These are phyloP conservation scores for Spatholobus suberectus DNA, from an alignment of 306 rosid species.

Conservation along the genomic window DNA sequence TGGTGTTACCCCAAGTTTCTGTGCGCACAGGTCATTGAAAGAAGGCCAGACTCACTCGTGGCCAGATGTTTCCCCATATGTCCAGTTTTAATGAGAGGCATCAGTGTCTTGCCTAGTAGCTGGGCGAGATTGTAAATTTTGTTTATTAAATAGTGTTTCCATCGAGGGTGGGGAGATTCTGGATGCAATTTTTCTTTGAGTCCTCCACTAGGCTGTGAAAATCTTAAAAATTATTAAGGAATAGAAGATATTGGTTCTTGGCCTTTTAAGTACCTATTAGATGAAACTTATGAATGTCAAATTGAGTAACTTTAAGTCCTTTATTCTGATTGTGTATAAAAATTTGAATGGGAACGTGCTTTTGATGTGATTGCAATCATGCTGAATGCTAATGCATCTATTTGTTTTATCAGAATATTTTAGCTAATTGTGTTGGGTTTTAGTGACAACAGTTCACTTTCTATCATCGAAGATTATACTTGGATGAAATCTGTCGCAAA, in stretches of 20 bases:
- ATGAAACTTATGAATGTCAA: constrained; percentile 19
- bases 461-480: not conserved
- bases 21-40: constrained; percentile 10
- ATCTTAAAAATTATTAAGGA: not conserved
- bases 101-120: not conserved
- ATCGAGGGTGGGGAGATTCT: constrained; percentile 16
- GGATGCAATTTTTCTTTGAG: constrained; percentile 14
- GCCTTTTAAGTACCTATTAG: not conserved
- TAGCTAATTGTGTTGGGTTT: constrained; percentile 5
- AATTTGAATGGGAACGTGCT: constrained; percentile 6
- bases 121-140: constrained; percentile 8
- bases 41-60: constrained; percentile 17
- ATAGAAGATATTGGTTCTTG: constrained; percentile 4
- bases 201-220: constrained; percentile 16
- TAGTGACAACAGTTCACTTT: not conserved
- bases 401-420: constrained; percentile 18
- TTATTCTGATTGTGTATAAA: not conserved
- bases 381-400: not conserved
- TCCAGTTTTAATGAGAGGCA: constrained; percentile 26
- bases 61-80: constrained; percentile 1
- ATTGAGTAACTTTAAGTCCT: not conserved
- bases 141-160: not conserved
- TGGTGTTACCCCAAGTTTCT: constrained; percentile 7
- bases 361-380: constrained; percentile 13
- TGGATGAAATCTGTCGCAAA: not conserved